phyloP scores from a whole-genome alignment of 768 basidiomycete species.

The Rhodosporidiobolus sp. region DNA sequence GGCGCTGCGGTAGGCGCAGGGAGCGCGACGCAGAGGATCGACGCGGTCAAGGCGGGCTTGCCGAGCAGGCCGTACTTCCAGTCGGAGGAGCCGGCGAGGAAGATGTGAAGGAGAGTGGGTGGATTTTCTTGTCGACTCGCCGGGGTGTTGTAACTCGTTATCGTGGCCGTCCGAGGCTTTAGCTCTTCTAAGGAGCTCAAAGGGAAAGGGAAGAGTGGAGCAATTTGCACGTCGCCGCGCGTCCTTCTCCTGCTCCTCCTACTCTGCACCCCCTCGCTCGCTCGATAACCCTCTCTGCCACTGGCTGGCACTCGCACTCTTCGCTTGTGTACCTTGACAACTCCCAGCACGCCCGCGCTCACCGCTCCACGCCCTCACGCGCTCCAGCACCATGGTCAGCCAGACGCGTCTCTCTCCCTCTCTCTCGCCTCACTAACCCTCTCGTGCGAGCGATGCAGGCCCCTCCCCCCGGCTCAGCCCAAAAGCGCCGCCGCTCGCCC shows the following conservation, averaged over 20 bases:
- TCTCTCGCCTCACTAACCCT: not conserved
- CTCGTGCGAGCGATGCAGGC: not conserved
- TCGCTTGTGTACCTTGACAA: not conserved
- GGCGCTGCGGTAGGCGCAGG: too few relatives aligned
- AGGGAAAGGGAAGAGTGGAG: too few relatives aligned
- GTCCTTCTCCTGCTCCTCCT: too few relatives aligned
- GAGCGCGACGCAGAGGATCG: conserved; percentile 1
- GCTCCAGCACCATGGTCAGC: not conserved
- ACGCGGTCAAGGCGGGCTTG: conserved; percentile 15
- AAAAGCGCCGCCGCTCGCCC: conserved; percentile 30
- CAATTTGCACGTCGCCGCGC: too few relatives aligned
- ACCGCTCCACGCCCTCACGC: not conserved
- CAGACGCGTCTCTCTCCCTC: not conserved
- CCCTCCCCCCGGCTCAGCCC: conserved; percentile 31
- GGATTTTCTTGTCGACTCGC: too few relatives aligned
- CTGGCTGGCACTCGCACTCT: too few relatives aligned
- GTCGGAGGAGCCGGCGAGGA: conserved; percentile 14
- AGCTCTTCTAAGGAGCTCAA: too few relatives aligned
- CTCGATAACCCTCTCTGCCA: too few relatives aligned
- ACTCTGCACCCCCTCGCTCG: too few relatives aligned
- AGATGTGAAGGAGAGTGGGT: conserved; percentile 8
- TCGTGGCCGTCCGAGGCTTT: too few relatives aligned
- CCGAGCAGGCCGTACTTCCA: conserved; percentile 27
- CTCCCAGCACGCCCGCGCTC: not conserved
- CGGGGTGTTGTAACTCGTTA: too few relatives aligned